Base-by-base conservation (phyloP, 176 grass and related monocot genomes). In the Eleusine coracana region DNA sequence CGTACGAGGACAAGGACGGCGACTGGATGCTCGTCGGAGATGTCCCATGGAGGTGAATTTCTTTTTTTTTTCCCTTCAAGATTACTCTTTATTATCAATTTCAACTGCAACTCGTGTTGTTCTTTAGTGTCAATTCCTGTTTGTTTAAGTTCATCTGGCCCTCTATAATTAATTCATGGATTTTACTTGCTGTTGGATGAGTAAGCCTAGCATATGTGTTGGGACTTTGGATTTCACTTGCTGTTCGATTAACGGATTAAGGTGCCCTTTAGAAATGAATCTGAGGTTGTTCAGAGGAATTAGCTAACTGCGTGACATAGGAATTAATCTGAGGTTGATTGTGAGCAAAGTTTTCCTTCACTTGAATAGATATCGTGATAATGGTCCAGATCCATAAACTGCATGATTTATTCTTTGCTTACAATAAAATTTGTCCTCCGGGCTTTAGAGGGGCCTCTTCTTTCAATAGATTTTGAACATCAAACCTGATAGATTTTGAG, bases 1-100 rank as follows among this genome's bases (percentile, higher is more conserved):
- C 94, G 29, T 98, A 98, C 63, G 90, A 98, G 92, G 92, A 98
- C 77, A 98, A 98, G 73, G 95, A 98, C 46, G 92, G 88, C 40
- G 92, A 98, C 80, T 98, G 92, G 92, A 94, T 98, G 95, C 95
- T 98, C 67, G 87, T 93, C 55, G 94, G 91, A 44, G 94, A 97
- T 80, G 94, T 97, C 50, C 94, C 91, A 0, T 95, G 96, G 96
- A 95, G 91, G 96, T 98, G 71, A 85, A 61, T 75, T 83, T 80
- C 9, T 0, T 25, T 4, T 0, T 37, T 9, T 46, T 46, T 46
- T 44, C 7, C 7, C 7, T 29, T 4, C 7, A n/a, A 59, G 21
- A 59, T 2, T 59, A n/a, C 6, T 58, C 55, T n/a, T 7, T 80
- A 66, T 76, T 82, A 34, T 75, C 7, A 2, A 21, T 9, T 28